These are phyloP conservation scores for Oxalis stricta DNA, from an alignment of 441 rosid species.

Conservation along the genomic window DNA sequence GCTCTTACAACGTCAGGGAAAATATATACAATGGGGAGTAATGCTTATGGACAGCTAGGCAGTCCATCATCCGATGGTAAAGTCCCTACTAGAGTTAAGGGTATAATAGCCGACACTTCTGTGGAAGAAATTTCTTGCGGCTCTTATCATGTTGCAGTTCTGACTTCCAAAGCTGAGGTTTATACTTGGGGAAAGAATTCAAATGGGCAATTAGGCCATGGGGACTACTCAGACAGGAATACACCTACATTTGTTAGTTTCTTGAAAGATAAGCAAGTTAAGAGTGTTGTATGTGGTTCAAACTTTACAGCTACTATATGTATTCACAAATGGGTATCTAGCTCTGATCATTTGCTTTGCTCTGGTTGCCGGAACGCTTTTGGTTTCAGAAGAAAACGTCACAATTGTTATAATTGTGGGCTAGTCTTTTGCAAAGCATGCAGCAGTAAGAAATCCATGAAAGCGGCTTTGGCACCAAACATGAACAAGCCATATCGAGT, in stretches of 20 bases:
- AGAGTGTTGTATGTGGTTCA: conserved; percentile 57
- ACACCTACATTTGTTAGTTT: conserved; percentile 45
- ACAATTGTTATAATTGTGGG: conserved; percentile 66
- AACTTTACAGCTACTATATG: conserved; percentile 68
- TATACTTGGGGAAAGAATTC: conserved; percentile 86
- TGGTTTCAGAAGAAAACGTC: conserved; percentile 80
- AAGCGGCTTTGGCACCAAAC: conserved; percentile 71
- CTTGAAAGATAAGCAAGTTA: conserved; percentile 68
- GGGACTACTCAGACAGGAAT: conserved; percentile 46
- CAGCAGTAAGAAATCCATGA: conserved; percentile 52
- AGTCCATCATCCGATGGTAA: conserved; percentile 44
- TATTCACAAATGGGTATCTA: conserved; percentile 59
- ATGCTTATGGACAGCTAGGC: conserved; percentile 67
- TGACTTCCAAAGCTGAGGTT: conserved; percentile 60
- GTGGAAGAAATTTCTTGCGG: conserved; percentile 82
- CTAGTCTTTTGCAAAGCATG: conserved; percentile 61
- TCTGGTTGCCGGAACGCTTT: conserved; percentile 68
- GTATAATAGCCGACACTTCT: conserved; percentile 33
- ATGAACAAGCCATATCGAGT: conserved; percentile 66
- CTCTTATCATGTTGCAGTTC: conserved; percentile 63
- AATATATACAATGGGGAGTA: conserved; percentile 78
- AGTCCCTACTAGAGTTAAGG: conserved; percentile 49
- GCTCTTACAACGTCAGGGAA: conserved; percentile 64
- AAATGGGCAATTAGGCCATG: conserved; percentile 84
- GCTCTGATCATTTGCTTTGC: conserved; percentile 62